phyloP scores from a whole-genome alignment of 129 eudicot genomes.

The Flaveria sonorensis region DNA sequence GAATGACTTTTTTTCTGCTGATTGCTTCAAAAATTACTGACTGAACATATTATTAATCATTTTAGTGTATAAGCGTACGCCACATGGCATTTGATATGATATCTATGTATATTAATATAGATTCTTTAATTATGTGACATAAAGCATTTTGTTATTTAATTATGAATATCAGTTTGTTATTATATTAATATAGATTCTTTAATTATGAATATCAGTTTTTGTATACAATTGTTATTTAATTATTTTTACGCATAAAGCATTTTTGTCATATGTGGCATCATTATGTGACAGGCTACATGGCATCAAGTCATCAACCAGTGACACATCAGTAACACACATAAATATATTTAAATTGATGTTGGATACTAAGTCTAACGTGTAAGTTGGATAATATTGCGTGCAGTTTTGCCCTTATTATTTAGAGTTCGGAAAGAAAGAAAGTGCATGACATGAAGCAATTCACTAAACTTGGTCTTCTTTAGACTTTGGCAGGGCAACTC shows the following conservation, averaged over 20 bases:
- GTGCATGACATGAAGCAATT: background rate
- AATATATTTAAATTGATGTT: background rate
- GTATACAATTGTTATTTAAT: too few relatives aligned
- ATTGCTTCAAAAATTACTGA: background rate
- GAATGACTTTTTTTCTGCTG: background rate
- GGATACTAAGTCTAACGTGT: background rate
- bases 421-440: background rate
- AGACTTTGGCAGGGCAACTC: background rate
- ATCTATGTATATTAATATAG: too few relatives aligned
- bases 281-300: background rate
- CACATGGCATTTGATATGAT: too few relatives aligned
- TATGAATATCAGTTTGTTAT: too few relatives aligned
- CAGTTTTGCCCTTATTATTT: too few relatives aligned
- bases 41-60: background rate
- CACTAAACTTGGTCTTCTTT: background rate
- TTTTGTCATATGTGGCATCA: background rate
- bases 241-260: background rate
- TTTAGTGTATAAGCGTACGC: background rate
- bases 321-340: background rate
- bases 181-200: too few relatives aligned
- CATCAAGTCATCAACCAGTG: slow-evolving; percentile 1
- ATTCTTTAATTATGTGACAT: too few relatives aligned
- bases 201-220: too few relatives aligned
- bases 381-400: background rate
- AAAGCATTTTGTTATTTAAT: too few relatives aligned